Base-by-base conservation (phyloP, 495 filamentous ascomycete genomes). In the Poronia punctata region DNA sequence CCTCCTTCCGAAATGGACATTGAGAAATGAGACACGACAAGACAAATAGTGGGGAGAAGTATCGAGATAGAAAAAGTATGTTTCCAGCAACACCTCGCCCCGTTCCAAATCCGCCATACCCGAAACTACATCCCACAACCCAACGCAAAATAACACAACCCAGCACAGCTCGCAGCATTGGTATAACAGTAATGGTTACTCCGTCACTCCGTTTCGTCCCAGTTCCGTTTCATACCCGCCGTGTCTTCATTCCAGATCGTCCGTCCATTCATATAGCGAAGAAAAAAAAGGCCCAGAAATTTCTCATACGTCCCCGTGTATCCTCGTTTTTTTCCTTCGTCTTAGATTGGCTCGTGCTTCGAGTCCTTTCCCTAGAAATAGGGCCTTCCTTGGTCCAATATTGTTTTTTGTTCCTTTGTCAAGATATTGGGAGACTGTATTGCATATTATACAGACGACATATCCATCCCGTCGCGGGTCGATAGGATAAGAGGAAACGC, bases 381-480 rank as follows among this genome's bases (percentile, higher is more conserved):
- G 49, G 37, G 46, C 30, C 46, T 43, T 27, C 36, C 45, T 51
- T 44, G 50, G 28, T 44, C 42, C n/a, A n/a, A n/a, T n/a, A n/a
- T n/a, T n/a, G n/a, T n/a, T n/a, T n/a, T n/a, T n/a, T n/a, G n/a
- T n/a, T n/a, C n/a, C n/a, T n/a, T n/a, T n/a, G n/a, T n/a, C n/a
- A n/a, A 52, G 42, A 30, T 30, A 39, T 48, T 34, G 39, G 31
- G 31, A 43, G 49, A 37, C 19, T 39, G 46, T 44, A 54, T 54
- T 43, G 48, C 52, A 55, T 55, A 58, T 38, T 58, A 52, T 58
- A 58, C 54, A 58, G 48, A 45, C 40, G 50, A 48, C 48, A 41
- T 50, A 22, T 19, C 27, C 35, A 45, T 35, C 8, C 23, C 30
- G 49, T 40, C 54, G 46, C 50, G 43, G 27, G 37, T 39, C 40